These are phyloP conservation scores for Saccharomycopsis selenospora DNA, from an alignment of 805 yeast genomes.

Conservation along the genomic window DNA sequence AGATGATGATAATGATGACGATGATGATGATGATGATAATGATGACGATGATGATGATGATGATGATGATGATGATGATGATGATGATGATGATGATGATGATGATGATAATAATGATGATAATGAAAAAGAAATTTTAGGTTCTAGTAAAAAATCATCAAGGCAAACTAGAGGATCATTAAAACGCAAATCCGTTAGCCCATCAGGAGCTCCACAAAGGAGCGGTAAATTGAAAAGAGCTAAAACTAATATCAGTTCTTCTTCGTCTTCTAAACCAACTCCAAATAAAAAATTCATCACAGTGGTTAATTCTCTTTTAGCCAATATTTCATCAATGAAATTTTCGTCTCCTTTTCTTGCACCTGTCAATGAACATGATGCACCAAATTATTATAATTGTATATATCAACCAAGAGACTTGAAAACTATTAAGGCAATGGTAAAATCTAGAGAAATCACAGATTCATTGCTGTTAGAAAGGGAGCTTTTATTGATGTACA, in stretches of 20 bases:
- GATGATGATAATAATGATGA: constrained; percentile 12
- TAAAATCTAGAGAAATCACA: constrained; percentile 52
- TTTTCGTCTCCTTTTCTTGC: constrained; percentile 67
- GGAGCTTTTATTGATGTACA: constrained; percentile 69
- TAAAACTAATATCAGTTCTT: too few species aligned
- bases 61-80: constrained; percentile 20
- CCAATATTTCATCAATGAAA: constrained; percentile 60
- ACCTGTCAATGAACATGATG: constrained; percentile 61
- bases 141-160: not conserved
- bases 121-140: constrained; percentile 12
- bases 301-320: constrained; percentile 53
- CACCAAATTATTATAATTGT: constrained; percentile 59
- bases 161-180: not conserved
- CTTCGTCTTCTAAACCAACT: not conserved
- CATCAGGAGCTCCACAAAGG: too few species aligned
- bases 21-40: constrained; percentile 24
- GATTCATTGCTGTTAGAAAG: constrained; percentile 48
- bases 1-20: constrained; percentile 18
- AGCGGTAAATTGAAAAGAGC: too few species aligned
- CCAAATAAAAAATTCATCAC: constrained; percentile 48
- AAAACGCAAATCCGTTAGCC: not conserved
- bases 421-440: constrained; percentile 49
- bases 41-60: constrained; percentile 22
- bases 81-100: constrained; percentile 11
- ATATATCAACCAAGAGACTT: constrained; percentile 62